A percentile compares a stretch with the other conserved stretches of the same genome.
Evolutionary conservation across 129 eudicot species (phyloP).

Genomic region (Centrapalus pauciflorus): DNA sequence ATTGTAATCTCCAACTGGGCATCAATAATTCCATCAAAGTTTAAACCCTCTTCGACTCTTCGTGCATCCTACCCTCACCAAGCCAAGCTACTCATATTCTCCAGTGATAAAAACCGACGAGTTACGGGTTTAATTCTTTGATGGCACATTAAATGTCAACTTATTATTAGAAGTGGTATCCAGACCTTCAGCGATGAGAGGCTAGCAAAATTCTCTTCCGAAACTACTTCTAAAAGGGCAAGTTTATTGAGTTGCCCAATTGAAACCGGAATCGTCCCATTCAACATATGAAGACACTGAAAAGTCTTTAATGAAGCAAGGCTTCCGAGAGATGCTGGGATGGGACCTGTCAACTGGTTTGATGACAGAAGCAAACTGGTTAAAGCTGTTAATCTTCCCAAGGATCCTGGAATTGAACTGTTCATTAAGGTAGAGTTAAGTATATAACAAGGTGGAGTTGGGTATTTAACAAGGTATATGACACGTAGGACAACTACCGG

Average conservation of each 20-base stretch:
- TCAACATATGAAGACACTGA: not conserved
- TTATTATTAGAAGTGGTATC: not conserved
- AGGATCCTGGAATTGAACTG: not conserved
- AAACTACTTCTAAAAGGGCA: not conserved
- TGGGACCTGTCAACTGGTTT: not conserved
- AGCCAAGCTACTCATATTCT: too few species aligned
- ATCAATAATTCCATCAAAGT: too few species aligned
- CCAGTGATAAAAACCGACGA: too few species aligned
- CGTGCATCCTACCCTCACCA: too few species aligned
- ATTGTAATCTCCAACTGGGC: too few species aligned
- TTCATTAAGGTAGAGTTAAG: too few species aligned
- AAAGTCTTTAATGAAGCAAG: not conserved
- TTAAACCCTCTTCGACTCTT: too few species aligned
- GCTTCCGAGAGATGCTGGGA: conserved; percentile 7
- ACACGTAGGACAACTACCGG: too few species aligned
- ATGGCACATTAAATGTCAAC: not conserved
- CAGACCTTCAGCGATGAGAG: conserved; percentile 5
- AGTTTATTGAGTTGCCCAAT: conserved; percentile 11
- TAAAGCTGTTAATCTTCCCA: not conserved
- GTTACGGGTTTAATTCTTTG: too few species aligned
- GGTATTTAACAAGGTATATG: too few species aligned
- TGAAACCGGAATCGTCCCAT: not conserved
- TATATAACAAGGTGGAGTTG: too few species aligned
- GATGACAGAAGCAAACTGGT: not conserved
- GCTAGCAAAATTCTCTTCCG: conserved; percentile 12